Percentiles rank a stretch among this genome's conserved stretches.
phyloP scores from a whole-genome alignment of 176 grass and related monocot genomes.

The Oryza meyeriana region DNA sequence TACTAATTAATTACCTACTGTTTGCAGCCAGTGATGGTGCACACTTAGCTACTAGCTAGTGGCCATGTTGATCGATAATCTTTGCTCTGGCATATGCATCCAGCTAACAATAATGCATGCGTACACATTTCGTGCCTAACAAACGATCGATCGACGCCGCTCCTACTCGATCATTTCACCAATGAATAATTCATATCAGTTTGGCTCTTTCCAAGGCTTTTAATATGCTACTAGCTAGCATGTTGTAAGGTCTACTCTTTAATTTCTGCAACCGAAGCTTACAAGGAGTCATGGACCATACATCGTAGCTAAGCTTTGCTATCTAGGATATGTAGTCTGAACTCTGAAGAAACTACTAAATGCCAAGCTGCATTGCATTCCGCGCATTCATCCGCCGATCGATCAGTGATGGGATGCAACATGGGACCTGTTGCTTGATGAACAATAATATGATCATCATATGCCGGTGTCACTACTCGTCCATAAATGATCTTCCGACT shows the following conservation, averaged over 20 bases:
- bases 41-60: constrained; percentile 18
- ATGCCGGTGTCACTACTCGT: not conserved
- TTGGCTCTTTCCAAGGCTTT: constrained; percentile 6
- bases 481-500: no score
- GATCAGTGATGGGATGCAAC: not conserved
- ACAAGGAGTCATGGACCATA: not conserved
- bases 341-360: not conserved
- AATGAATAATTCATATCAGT: not conserved
- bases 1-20: not conserved
- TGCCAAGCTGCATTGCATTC: constrained; percentile 29
- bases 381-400: constrained; percentile 12
- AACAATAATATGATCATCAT: not conserved
- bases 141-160: not conserved
- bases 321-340: not conserved
- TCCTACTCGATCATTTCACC: not conserved
- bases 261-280: not conserved
- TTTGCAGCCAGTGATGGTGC: constrained; percentile 32
- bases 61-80: not conserved
- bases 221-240: not conserved
- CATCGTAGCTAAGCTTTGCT: not conserved
- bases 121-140: not conserved
- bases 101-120: constrained; percentile 28
- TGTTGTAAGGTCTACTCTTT: not conserved
- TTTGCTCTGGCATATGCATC: not conserved
- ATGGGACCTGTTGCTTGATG: not conserved